Evolutionary conservation across 805 yeast species (phyloP).

Genomic region (Nakazawaea laoshanensis): DNA sequence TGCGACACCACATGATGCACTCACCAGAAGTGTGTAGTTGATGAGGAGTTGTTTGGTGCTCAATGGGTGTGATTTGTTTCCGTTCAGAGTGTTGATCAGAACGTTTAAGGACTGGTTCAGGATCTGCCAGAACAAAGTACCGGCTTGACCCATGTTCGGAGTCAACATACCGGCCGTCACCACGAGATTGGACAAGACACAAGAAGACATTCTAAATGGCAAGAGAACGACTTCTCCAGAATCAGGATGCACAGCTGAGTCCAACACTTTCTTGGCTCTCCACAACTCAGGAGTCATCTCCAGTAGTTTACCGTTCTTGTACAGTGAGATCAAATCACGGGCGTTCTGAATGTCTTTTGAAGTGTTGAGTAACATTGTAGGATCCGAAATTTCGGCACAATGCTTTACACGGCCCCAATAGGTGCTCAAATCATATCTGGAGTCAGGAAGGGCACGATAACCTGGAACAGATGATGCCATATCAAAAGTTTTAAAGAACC

Average conservation of each 20-base stretch:
- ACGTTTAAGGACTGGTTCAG: conserved; percentile 96
- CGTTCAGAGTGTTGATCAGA: conserved; percentile 93
- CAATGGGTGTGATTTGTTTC: conserved; percentile 90
- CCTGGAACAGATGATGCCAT: conserved; percentile 93
- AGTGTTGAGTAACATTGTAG: conserved; percentile 76
- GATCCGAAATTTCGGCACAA: conserved; percentile 89
- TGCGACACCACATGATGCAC: conserved; percentile 94
- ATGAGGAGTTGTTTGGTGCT: conserved; percentile 68
- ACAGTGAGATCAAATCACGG: conserved; percentile 57
- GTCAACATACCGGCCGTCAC: conserved; percentile 98
- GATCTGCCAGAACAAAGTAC: conserved; percentile 95
- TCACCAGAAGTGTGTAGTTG: conserved; percentile 81
- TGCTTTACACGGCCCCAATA: conserved; percentile 95
- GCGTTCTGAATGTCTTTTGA: conserved; percentile 55
- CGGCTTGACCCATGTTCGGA: conserved; percentile 82
- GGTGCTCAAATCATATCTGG: conserved; percentile 69
- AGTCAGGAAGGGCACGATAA: conserved; percentile 67
- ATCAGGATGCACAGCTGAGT: conserved; percentile 94
- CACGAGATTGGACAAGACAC: conserved; percentile 86
- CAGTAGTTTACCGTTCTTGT: conserved; percentile 56
- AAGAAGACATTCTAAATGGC: conserved; percentile 96
- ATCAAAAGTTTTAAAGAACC: no score
- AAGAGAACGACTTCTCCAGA: conserved; percentile 87
- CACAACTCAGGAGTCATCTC: conserved; percentile 76
- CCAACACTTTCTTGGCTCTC: conserved; percentile 80